Evolutionary conservation across 768 basidiomycete species (phyloP), one percentile per base, ranked within the genome.

Genomic region (Fomitopsis pulvina): DNA sequence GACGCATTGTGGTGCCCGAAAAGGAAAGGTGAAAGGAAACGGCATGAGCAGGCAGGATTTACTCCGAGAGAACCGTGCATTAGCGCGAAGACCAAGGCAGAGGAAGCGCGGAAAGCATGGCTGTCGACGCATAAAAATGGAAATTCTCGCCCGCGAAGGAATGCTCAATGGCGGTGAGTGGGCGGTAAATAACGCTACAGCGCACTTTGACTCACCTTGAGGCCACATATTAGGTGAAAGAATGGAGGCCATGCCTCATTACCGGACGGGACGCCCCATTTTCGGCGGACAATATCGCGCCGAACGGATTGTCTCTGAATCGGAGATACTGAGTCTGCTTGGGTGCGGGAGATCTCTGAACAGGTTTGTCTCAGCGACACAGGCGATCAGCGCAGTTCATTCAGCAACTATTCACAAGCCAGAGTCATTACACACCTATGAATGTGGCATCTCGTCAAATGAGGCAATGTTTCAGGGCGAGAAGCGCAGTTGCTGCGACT

Each of bases 11-110:
- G 43, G 29, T 46, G 55, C 63, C 60, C 27, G 52, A 60, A 52
- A 56, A 58, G 63, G 63, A 52, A 64, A 55, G 29, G 30, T 62
- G 52, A 64, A 64, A 47, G 57, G 53, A 50, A 28, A 44, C 47
- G 53, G 47, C 12, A 46, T 14, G 45, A 3, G 18, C 7, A 37
- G 34, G 34, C 5, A 37, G 14, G 34, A 37, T 18, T 37, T 37
- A 37, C 34, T 37, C 34, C 34, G 34, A 37, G 34, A 37, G 34
- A 37, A 37, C 34, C 27, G 27, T 44, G 22, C 9, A 11, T 16
- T 44, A 10, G 22, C 25, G 27, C 27, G 26, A 18, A 4, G 43
- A 18, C 25, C 45, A 32, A 46, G 45, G 32, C 45, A 18, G n/a
- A 26, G 8, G 45, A 29, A 46, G 45, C 20, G 30, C 32, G 32